Conservation (phyloP, 805 yeast genomes). For the Dipodascopsis uninucleata region DNA sequence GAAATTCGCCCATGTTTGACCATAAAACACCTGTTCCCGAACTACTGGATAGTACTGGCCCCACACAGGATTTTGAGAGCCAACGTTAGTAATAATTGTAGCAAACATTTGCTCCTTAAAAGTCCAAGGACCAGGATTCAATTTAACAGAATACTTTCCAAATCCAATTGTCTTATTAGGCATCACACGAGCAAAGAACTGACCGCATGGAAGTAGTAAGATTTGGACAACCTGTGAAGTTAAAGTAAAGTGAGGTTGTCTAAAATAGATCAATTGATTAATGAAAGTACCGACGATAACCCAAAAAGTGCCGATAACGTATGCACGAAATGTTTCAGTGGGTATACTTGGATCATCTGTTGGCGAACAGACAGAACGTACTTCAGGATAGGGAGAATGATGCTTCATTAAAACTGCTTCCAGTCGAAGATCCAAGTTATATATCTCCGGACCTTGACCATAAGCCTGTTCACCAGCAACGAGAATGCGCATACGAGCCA, state of each 20-base stretch:
- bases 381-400: slow-evolving; percentile 58
- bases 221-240: slow-evolving; percentile 54
- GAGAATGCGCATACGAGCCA: slow-evolving; percentile 35
- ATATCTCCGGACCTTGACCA: slow-evolving; percentile 13
- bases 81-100: slow-evolving; percentile 39
- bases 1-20: slow-evolving; percentile 39
- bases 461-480: slow-evolving; percentile 33
- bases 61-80: slow-evolving; percentile 23
- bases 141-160: slow-evolving; percentile 40
- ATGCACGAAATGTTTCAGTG: slow-evolving; percentile 52
- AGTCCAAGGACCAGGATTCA: slow-evolving; percentile 66
- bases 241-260: slow-evolving; percentile 52
- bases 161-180: slow-evolving; percentile 47
- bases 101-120: slow-evolving; percentile 63
- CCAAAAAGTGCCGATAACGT: slow-evolving; percentile 51
- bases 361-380: slow-evolving; percentile 36
- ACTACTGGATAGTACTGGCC: slow-evolving; percentile 23
- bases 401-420: slow-evolving; percentile 44
- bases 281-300: slow-evolving; percentile 54
- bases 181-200: slow-evolving; percentile 40
- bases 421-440: slow-evolving; percentile 38
- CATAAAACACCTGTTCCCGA: slow-evolving; percentile 33
- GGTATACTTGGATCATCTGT: slow-evolving; percentile 47
- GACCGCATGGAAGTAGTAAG: slow-evolving; percentile 58
- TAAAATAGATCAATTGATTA: slow-evolving; percentile 55